Conservation (phyloP, 2,329 filamentous ascomycete genomes). For the Ophiosphaerella korrae region DNA sequence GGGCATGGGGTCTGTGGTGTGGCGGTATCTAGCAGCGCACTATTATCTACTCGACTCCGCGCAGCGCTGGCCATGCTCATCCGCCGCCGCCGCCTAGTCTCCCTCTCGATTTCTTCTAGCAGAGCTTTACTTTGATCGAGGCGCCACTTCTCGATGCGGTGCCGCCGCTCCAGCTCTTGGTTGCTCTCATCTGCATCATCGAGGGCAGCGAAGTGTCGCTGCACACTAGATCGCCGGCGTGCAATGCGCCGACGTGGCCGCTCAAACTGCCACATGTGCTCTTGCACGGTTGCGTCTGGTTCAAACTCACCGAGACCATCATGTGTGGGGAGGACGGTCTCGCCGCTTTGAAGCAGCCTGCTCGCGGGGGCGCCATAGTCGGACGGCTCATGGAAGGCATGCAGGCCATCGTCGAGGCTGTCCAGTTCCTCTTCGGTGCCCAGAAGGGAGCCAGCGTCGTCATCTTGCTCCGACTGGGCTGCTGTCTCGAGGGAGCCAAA, state of each 20-base stretch:
- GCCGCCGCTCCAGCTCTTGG: conserved; percentile 72
- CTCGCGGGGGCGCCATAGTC: conserved; percentile 49
- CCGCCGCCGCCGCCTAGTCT: conserved; percentile 71
- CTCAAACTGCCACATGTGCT: conserved; percentile 89
- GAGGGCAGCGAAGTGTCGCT: conserved; percentile 61
- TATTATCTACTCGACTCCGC: conserved; percentile 36
- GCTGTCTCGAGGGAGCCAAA: conserved; percentile 77
- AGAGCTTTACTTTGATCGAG: conserved; percentile 86
- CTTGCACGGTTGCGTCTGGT: conserved; percentile 70
- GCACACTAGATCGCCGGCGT: conserved; percentile 61
- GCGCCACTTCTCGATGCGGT: conserved; percentile 89
- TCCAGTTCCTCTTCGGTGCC: conserved; percentile 73
- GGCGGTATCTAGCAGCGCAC: conserved; percentile 12
- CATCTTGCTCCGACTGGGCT: conserved; percentile 59
- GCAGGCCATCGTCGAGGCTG: conserved; percentile 88
- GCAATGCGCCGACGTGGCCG: conserved; percentile 63
- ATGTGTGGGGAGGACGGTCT: conserved; percentile 82
- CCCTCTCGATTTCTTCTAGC: conserved; percentile 85
- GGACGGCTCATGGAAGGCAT: conserved; percentile 76
- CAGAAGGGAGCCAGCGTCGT: conserved; percentile 49
- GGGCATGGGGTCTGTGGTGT: conserved; percentile 20
- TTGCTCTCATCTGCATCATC: conserved; percentile 59
- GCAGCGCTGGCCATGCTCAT: conserved; percentile 62
- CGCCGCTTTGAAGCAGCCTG: conserved; percentile 60
- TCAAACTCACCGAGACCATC: conserved; percentile 89